phyloP scores from a whole-genome alignment of 257 asterid species.

The Nicotiana otophora region DNA sequence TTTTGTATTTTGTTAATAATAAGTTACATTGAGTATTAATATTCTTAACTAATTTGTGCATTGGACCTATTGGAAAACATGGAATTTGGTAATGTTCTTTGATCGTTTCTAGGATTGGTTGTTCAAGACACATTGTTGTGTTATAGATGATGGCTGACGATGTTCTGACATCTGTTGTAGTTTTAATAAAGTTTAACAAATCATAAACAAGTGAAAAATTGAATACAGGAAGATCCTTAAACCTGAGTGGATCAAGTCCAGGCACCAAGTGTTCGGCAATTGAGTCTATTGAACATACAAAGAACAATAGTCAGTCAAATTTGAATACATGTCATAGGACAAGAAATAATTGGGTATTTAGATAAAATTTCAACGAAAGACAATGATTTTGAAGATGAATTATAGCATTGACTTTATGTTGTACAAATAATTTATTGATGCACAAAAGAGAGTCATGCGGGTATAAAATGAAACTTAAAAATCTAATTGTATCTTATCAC shows the following conservation, averaged over 20 bases:
- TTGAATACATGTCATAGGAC: background rate
- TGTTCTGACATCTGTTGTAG: background rate
- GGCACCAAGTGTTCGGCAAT: conserved; percentile 7
- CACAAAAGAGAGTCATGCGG: no score
- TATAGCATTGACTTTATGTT: no score
- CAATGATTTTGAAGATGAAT: no score
- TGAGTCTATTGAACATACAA: background rate
- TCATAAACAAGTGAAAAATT: background rate
- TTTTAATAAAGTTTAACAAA: background rate
- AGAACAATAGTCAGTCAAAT: background rate
- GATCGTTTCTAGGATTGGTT: background rate
- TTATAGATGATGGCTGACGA: conserved; percentile 12
- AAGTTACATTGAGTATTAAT: background rate
- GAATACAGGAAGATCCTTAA: background rate
- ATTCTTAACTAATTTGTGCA: conserved; percentile 2
- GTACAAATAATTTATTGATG: no score
- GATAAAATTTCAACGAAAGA: background rate
- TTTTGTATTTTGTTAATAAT: background rate
- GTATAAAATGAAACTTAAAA: no score
- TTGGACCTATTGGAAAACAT: background rate
- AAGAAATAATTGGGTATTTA: no score
- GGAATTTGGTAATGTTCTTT: background rate
- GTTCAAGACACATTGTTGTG: background rate
- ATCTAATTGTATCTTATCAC: no score
- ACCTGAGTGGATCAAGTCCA: conserved; percentile 8